A percentile compares a stretch with the other conserved stretches of the same genome.
These are phyloP conservation scores for Penicillium fuscoglaucum DNA, from an alignment of 2,329 filamentous ascomycete species.

Conservation along the genomic window DNA sequence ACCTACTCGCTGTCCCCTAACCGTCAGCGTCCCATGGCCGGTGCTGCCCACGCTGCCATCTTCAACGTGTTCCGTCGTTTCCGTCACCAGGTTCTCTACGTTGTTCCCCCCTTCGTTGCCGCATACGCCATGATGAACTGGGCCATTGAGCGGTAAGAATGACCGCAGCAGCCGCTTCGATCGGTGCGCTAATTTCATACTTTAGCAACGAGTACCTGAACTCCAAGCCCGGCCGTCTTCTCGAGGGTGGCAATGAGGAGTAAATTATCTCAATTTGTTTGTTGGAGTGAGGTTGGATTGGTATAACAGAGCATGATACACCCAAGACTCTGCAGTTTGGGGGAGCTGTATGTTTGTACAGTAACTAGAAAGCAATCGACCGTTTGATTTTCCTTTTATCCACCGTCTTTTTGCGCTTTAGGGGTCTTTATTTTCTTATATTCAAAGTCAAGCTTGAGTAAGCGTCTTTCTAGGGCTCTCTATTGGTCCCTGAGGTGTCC, in stretches of 20 bases:
- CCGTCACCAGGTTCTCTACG: constrained; percentile 83
- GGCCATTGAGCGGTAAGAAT: constrained; percentile 78
- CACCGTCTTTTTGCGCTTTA: not conserved
- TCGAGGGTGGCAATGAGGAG: constrained; percentile 33
- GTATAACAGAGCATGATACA: constrained; percentile 19
- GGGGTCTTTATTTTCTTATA: not conserved
- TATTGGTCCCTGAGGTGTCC: constrained; percentile 6
- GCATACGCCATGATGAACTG: constrained; percentile 86
- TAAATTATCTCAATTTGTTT: constrained; percentile 28
- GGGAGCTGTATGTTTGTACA: constrained; percentile 39
- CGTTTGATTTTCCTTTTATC: constrained; percentile 22
- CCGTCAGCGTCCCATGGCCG: constrained; percentile 83
- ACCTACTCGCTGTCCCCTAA: constrained; percentile 80
- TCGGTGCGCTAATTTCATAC: constrained; percentile 12
- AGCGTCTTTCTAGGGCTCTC: constrained; percentile 16
- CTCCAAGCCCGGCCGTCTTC: constrained; percentile 50
- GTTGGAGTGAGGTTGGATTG: constrained; percentile 13
- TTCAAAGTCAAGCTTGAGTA: constrained; percentile 7
- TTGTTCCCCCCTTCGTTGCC: constrained; percentile 72
- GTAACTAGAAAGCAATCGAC: constrained; percentile 45
- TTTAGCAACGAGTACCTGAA: constrained; percentile 53
- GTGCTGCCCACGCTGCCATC: constrained; percentile 74
- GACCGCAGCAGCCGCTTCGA: constrained; percentile 32
- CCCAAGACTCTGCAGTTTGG: constrained; percentile 14
- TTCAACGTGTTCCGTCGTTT: constrained; percentile 95